Base-by-base conservation (phyloP, 2,329 filamentous ascomycete genomes). In the Nemania diffusa region DNA sequence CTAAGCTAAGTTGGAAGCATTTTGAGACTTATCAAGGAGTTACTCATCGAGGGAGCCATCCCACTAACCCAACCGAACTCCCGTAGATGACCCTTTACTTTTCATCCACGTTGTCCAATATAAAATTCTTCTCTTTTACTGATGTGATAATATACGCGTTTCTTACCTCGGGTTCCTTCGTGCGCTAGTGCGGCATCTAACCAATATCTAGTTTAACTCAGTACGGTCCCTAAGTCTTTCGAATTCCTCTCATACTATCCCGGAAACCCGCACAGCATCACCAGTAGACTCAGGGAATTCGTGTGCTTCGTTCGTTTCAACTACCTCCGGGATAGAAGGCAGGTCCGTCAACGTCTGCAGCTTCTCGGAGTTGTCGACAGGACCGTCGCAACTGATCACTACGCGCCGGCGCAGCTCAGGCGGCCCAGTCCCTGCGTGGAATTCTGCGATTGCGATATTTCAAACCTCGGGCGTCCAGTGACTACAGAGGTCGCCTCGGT, bases 341-440 rank as follows among this genome's bases (percentile, higher is more conserved):
- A 50, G 22, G 22, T 17, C 46, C 46, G 9, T 9, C 7, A 50
- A 11, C 24, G 4, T 50, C 46, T 50, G 46, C 24, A 50, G 46
- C 46, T 27, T 50, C 46, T 27, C 22, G 46, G 44, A 24, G 46
- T 24, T 50, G 46, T 50, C 46, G 46, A 50, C 20, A 26, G 46
- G 46, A 7, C 46, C 15, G 13, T 26, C 46, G 22, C 46, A 15
- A 17, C 46, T 27, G 9, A 50, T 50, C 11, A 50, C 24, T 27
- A 50, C 11, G 8, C 4, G 9, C 1, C 11, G 4, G 22, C 24
- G 46, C 22, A 15, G 22, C 11, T 26, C 22, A 17, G 46, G 46
- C 11, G 4, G 4, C 46, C 22, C 11, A 22, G 3, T 48, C 20
- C 44, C 44, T 24, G 44, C 44, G 11, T 24, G 44, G 20, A 24